These are phyloP conservation scores for Fusarium scirpi DNA, from an alignment of 2,329 filamentous ascomycete genomes.

Conservation along the genomic window DNA sequence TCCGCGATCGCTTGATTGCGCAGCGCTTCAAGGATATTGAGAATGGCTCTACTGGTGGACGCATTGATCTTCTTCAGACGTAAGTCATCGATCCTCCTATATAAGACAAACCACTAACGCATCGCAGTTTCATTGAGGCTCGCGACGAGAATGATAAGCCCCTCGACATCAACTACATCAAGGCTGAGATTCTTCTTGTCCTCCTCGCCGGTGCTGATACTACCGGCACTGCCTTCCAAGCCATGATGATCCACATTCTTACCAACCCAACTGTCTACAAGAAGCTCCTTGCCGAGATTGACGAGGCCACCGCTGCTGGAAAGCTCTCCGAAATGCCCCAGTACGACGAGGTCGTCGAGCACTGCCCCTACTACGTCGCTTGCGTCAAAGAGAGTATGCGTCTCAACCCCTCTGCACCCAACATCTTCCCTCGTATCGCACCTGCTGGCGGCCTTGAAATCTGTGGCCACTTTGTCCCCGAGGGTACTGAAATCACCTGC, in stretches of 20 bases:
- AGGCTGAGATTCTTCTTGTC: constrained; percentile 35
- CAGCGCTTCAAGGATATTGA: constrained; percentile 62
- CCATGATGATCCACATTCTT: constrained; percentile 52
- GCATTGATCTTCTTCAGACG: constrained; percentile 65
- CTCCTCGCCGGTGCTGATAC: constrained; percentile 58
- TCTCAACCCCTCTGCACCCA: constrained; percentile 61
- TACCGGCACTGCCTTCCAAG: constrained; percentile 60
- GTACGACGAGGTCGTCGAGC: constrained; percentile 43
- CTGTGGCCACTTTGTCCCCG: constrained; percentile 49
- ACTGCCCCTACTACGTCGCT: constrained; percentile 63
- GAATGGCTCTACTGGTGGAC: constrained; percentile 56
- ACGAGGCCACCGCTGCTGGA: constrained; percentile 45
- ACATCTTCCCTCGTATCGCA: constrained; percentile 63
- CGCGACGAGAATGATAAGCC: constrained; percentile 23
- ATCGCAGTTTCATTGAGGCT: constrained; percentile 24
- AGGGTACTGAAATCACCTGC: constrained; percentile 51
- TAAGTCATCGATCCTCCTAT: constrained; percentile 18
- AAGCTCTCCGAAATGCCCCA: constrained; percentile 52
- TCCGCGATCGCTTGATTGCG: constrained; percentile 65
- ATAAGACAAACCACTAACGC: background rate
- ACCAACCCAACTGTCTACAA: constrained; percentile 33
- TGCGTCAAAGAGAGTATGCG: constrained; percentile 66
- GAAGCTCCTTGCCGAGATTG: constrained; percentile 45
- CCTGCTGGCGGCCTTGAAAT: constrained; percentile 59
- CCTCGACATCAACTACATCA: constrained; percentile 38